These are phyloP conservation scores for Trypanosoma caninum DNA, from an alignment of 208 protist species.

Conservation along the genomic window DNA sequence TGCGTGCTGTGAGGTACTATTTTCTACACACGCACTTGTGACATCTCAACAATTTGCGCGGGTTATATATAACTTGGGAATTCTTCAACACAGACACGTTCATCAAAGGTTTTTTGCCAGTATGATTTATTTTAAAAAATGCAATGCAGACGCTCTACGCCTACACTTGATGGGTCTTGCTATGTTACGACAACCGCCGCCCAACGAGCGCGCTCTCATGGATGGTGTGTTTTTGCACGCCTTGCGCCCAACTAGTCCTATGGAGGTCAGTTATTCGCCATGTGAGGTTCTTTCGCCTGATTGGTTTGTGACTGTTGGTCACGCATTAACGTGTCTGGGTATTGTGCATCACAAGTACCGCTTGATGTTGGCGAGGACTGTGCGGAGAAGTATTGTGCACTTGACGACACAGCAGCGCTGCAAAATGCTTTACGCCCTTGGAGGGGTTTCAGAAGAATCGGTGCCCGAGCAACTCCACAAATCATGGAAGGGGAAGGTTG, in stretches of 20 bases:
- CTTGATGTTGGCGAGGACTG: conserved; percentile 63
- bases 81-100: conserved; percentile 84
- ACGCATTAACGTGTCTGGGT: conserved; percentile 69
- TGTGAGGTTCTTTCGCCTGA: conserved; percentile 39
- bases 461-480: conserved; percentile 45
- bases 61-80: conserved; percentile 70
- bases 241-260: conserved; percentile 42
- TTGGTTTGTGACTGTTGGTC: conserved; percentile 83
- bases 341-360: conserved; percentile 78
- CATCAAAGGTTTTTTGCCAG: conserved; percentile 79
- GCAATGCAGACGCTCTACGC: conserved; percentile 58
- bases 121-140: conserved; percentile 55
- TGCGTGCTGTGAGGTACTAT: conserved; percentile 70
- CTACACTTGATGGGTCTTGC: conserved; percentile 69
- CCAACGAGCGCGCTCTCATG: conserved; percentile 48
- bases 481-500: conserved; percentile 64
- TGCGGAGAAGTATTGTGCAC: conserved; percentile 39
- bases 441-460: conserved; percentile 28
- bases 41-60: conserved; percentile 79
- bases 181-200: conserved; percentile 77
- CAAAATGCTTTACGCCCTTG: conserved; percentile 79
- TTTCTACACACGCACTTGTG: conserved; percentile 57
- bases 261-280: conserved; percentile 22
- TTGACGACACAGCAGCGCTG: conserved; percentile 63
- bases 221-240: conserved; percentile 84